Evolutionary conservation across 179 eudicot species (phyloP), one percentile per base, ranked within the genome.

Genomic region (Dionaea muscipula): DNA sequence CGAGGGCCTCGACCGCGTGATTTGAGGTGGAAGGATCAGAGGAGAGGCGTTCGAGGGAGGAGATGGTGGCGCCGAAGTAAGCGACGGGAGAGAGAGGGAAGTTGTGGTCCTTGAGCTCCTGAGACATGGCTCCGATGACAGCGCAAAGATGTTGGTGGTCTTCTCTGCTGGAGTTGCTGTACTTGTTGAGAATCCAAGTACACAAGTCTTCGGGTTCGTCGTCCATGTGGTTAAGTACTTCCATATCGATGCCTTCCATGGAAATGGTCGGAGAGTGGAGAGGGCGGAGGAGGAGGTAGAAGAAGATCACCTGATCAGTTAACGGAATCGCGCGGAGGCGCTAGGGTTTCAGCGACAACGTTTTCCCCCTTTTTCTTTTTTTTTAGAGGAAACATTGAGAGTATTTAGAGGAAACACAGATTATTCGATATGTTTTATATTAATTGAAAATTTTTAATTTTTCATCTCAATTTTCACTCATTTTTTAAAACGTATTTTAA

Each of bases 111-210:
- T 56, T 80, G 22, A 90, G 83, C 45, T 62, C 82, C 46, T 90
- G 95, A 0, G 87, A 73, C 64, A 82, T 87, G 44, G 85, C 78
- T n/a, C 91, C 97, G 28, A 80, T 60, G 18, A 71, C 68, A 5
- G 75, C 55, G 67, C 94, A 85, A 7, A 87, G 51, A 57, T 78
- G 85, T 10, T 66, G 81, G 72, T 87, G 83, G 27, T 72, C 68
- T 21, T 78, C 82, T 41, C 59, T 52, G 13, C 19, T 24, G 22
- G 85, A 71, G 56, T 33, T 21, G 61, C 73, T 51, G 72, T 69
- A 78, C 46, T 60, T 47, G 0, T 76, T 45, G 52, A 86, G 73
- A 17, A 84, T 59, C n/a, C 59, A 19, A 0, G 69, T 35, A 73
- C 84, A 75, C 62, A 87, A 60, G 60, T 61, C 74, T 1, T 61